Evolutionary conservation across 106 monocot genomes (phyloP), one percentile per base, ranked within the genome.

Genomic region (Ottelia alismoides): DNA sequence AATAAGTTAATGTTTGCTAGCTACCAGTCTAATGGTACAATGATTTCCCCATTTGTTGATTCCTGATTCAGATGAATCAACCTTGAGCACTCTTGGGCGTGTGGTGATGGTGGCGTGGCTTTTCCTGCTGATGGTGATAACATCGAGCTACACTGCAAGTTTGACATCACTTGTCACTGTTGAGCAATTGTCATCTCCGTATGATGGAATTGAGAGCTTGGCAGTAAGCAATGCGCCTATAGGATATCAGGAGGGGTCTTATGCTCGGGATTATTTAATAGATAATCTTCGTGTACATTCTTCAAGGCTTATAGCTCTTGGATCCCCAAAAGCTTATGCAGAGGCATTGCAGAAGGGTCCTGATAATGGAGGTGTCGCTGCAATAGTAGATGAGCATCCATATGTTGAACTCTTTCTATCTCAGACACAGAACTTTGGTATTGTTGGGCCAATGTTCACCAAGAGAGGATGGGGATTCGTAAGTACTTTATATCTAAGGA

Each of bases 401-500:
- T 89, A 80, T 53, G 51, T 89, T 24, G 80, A 89, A 22, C 29
- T 76, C 26, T 89, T 89, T 46, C 43, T 89, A 12, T 55, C 77
- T 27, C 74, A 59, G 7, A 56, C 43, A 25, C 45, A 32, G 26
- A 69, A 66, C n/a, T 89, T 83, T 64, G 68, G 63, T 45, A 77
- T 63, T 20, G 73, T 80, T 46, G 89, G 89, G 4, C 70, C 77
- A 51, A 45, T 58, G 7, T 89, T 89, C 73, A 80, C 89, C 30
- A 74, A 57, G 63, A 63, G 69, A 23, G 89, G 84, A 61, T 89
- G 89, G 89, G 89, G 89, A 69, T 89, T 89, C 48, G 88, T 89
- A 64, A 84, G 88, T 88, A n/a, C 17, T 3, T 11, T 27, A 2
- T 54, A 17, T 54, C 1, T 0, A 1, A 11, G 26, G 24, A 23